Evolutionary conservation across 495 filamentous ascomycete species (phyloP), one percentile per base, ranked within the genome.

Genomic region (Penicillium pancosmium): DNA sequence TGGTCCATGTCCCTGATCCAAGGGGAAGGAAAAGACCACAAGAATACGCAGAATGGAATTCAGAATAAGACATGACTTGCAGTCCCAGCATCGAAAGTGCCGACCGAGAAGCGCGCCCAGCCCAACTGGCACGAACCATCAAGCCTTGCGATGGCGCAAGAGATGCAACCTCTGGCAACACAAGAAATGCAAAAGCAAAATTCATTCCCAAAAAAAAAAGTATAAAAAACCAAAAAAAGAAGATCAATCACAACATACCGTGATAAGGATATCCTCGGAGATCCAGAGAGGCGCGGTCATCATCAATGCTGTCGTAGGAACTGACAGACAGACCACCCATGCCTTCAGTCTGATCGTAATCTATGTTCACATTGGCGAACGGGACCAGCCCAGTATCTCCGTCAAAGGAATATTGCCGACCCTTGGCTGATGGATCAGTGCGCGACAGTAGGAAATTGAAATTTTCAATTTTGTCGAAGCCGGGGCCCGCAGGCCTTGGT

Each of bases 231-330:
- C 25, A 49, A 50, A 51, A 19, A 48, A 27, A 48, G 23, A 54
- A 50, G 56, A 69, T 11, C 52, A 50, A 46, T 41, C 55, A 47
- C 54, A 55, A 60, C 74, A 65, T 75, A 80, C 75, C 70, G 66
- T 76, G 72, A 73, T 78, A 78, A 31, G 74, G 72, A 69, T 80
- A 78, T 43, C 71, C 72, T 59, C 75, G 63, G 40, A 78, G 63
- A 70, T 80, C 77, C 51, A 78, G 67, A 35, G 76, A 73, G 46
- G 62, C 69, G 54, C 74, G 76, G 27, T 80, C 77, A 57, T 78
- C 76, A 6, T 80, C 77, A 58, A 80, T 72, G 56, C 76, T 79
- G 50, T 80, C 77, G 62, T 80, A 80, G 38, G 77, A 80, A 62
- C 77, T 80, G 66, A 80, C 77, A 15, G 77, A 80, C 12, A 80